Percentiles rank a stretch among this genome's conserved stretches.
Evolutionary conservation across 2,329 filamentous ascomycete genomes (phyloP).

Genomic region (Fonsecaea pugnacius): DNA sequence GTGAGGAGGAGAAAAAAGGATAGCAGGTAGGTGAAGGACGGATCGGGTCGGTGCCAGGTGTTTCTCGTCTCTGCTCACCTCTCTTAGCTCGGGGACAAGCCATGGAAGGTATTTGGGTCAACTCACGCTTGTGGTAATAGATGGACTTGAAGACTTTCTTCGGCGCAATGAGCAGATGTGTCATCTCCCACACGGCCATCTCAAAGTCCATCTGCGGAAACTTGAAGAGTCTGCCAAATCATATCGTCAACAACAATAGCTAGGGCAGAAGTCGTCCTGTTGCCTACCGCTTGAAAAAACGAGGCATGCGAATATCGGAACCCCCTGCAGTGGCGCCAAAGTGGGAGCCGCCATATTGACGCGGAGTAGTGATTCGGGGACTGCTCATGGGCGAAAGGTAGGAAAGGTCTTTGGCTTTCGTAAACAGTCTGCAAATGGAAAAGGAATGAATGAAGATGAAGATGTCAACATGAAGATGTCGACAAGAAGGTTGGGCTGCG

Average conservation of each 20-base stretch:
- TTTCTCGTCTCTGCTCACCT: slow-evolving; percentile 65
- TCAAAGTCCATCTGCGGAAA: slow-evolving; percentile 77
- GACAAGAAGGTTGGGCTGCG: not conserved
- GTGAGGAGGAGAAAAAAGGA: slow-evolving; percentile 66
- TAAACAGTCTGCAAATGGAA: not conserved
- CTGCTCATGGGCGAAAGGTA: slow-evolving; percentile 44
- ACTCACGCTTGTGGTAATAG: slow-evolving; percentile 66
- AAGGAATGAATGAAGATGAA: not conserved
- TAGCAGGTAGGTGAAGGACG: slow-evolving; percentile 71
- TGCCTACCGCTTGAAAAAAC: slow-evolving; percentile 65
- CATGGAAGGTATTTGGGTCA: not conserved
- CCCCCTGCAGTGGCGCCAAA: slow-evolving; percentile 58
- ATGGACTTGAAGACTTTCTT: slow-evolving; percentile 74
- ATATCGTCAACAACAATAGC: slow-evolving; percentile 22
- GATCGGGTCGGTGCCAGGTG: slow-evolving; percentile 71
- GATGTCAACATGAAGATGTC: not conserved
- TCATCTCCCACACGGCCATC: slow-evolving; percentile 75
- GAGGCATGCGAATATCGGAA: slow-evolving; percentile 63
- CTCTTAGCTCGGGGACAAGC: not conserved
- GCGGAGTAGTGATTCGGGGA: slow-evolving; percentile 63
- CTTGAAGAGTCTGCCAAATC: slow-evolving; percentile 63
- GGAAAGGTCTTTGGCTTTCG: not conserved
- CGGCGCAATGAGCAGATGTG: slow-evolving; percentile 67
- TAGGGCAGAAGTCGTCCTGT: slow-evolving; percentile 17
- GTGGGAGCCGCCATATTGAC: slow-evolving; percentile 58